phyloP scores from a whole-genome alignment of 1,139 yeast species.

The Zygoascus meyerae region DNA sequence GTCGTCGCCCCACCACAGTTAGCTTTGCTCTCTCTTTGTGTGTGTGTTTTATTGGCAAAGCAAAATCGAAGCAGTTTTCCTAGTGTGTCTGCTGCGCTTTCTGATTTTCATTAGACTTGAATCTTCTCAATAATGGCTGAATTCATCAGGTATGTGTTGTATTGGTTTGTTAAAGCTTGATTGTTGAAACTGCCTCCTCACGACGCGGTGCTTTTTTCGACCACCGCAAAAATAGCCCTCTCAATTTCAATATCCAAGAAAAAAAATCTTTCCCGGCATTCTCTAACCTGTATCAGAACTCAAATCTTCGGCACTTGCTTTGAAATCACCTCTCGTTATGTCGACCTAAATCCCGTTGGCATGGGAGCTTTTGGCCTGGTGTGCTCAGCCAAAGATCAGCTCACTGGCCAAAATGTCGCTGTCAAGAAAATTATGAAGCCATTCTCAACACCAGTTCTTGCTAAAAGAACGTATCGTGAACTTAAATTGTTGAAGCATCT shows the following conservation, averaged over 20 bases:
- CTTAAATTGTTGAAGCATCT: slow-evolving; percentile 86
- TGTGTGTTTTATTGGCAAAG: too few species aligned
- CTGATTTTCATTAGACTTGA: neutral
- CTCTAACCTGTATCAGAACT: slow-evolving; percentile 32
- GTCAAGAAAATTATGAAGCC: slow-evolving; percentile 98
- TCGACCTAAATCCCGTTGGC: slow-evolving; percentile 93
- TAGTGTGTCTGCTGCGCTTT: neutral
- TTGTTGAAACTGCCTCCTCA: neutral
- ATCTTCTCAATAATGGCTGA: slow-evolving; percentile 25
- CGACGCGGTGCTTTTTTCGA: neutral
- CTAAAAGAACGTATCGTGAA: slow-evolving; percentile 94
- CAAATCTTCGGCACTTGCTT: slow-evolving; percentile 45
- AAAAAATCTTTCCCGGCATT: neutral
- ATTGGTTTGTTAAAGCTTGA: neutral
- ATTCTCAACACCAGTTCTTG: slow-evolving; percentile 87
- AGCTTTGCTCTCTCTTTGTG: too few species aligned
- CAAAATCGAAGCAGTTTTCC: too few species aligned
- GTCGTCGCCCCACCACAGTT: too few species aligned
- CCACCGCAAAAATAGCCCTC: too few species aligned
- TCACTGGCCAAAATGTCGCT: slow-evolving; percentile 91
- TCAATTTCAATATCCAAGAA: neutral
- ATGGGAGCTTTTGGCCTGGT: slow-evolving; percentile 99
- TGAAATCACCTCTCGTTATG: slow-evolving; percentile 86
- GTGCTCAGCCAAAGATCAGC: slow-evolving; percentile 89
- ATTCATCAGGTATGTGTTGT: slow-evolving; percentile 24